Conservation (phyloP, 2,329 filamentous ascomycete genomes). For the Samsoniella hepiali region DNA sequence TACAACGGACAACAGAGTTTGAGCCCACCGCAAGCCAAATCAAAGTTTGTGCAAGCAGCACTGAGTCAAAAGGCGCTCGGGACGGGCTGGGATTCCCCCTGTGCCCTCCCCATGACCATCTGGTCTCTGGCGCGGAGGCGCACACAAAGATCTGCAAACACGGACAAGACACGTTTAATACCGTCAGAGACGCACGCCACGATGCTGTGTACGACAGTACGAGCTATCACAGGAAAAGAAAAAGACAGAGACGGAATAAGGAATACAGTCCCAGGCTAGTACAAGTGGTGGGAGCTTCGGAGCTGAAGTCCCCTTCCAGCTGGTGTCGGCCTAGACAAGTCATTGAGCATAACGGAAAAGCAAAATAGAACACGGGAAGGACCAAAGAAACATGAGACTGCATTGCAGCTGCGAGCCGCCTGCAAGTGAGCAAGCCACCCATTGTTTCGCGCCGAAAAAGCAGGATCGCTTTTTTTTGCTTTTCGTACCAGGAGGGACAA, state of each 20-base stretch:
- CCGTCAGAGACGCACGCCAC: background rate
- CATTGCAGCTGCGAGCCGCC: background rate
- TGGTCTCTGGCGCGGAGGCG: background rate
- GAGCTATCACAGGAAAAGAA: background rate
- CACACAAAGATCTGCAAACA: background rate
- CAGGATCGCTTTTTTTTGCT: background rate
- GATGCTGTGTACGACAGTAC: background rate
- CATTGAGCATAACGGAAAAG: background rate
- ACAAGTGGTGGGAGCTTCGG: no score
- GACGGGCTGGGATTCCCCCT: background rate
- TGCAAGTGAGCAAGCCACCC: slow-evolving; percentile 9
- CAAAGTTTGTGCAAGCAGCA: background rate
- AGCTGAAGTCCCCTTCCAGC: no score
- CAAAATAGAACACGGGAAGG: background rate
- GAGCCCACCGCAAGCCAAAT: background rate
- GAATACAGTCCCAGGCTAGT: no score
- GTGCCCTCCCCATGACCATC: background rate
- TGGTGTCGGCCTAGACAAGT: no score
- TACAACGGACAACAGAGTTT: no score
- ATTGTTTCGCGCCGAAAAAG: background rate
- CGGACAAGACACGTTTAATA: background rate
- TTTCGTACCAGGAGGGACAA: no score
- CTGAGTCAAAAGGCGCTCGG: background rate
- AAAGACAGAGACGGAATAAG: background rate
- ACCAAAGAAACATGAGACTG: background rate